Percentiles rank a stretch among this genome's conserved stretches.
Evolutionary conservation across 2,329 filamentous ascomycete genomes (phyloP).

Genomic region (Ceratocystis variospora): DNA sequence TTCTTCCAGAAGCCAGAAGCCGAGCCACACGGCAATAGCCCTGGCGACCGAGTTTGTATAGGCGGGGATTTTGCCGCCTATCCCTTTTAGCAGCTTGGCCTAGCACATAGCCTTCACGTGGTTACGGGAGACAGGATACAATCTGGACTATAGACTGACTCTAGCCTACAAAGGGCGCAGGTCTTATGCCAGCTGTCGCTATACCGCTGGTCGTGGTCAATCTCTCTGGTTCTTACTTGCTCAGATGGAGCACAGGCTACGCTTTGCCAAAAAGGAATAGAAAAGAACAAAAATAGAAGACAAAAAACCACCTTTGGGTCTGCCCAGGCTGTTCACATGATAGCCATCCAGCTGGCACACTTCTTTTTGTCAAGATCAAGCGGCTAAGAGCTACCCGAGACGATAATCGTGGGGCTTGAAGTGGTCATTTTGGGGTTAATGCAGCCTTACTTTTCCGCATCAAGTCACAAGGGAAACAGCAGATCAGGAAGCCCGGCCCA

Average conservation of each 20-base stretch:
- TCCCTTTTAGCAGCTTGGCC: background rate
- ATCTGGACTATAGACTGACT: background rate
- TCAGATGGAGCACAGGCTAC: background rate
- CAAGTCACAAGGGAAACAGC: background rate
- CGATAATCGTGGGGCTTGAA: background rate
- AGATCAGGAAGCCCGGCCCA: background rate
- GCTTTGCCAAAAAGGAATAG: background rate
- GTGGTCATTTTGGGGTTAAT: background rate
- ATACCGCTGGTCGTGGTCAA: no score
- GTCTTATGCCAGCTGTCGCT: no score
- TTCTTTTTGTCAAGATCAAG: background rate
- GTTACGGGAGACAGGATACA: background rate
- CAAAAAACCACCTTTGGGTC: no score
- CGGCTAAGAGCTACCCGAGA: background rate
- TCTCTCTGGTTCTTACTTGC: background rate
- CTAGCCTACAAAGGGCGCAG: background rate
- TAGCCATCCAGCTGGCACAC: background rate
- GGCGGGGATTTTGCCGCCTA: background rate
- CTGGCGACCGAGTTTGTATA: background rate
- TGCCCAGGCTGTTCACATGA: background rate
- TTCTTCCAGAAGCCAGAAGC: constrained; percentile 1
- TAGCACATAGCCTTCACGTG: background rate
- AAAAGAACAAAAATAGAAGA: no score
- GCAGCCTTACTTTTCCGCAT: background rate
- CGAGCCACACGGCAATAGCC: constrained; percentile 5